These are phyloP conservation scores for Diophrys appendiculata DNA, from an alignment of 73 alveolate genomes.

Conservation along the genomic window DNA sequence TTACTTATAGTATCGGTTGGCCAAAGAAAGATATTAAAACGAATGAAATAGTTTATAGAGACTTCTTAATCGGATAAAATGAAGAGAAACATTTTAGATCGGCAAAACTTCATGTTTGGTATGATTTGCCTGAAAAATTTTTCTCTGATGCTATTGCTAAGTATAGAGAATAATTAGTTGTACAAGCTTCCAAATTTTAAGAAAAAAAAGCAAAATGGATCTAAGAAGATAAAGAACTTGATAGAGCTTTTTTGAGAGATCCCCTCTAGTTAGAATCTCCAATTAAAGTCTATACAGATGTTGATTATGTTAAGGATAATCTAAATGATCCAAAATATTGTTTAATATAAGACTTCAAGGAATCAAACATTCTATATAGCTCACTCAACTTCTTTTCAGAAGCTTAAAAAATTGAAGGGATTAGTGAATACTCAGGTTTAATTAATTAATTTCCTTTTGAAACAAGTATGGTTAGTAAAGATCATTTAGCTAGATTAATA, in stretches of 20 bases:
- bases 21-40: constrained; percentile 70
- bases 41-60: constrained; percentile 79
- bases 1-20: constrained; percentile 59
- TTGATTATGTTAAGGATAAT: constrained; percentile 72
- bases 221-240: constrained; percentile 27
- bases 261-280: constrained; percentile 51
- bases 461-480: constrained; percentile 80
- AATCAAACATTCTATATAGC: constrained; percentile 77
- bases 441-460: constrained; percentile 91
- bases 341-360: constrained; percentile 66
- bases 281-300: constrained; percentile 79
- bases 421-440: neutral
- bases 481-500: constrained; percentile 78
- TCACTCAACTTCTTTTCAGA: neutral
- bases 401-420: neutral
- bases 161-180: constrained; percentile 45
- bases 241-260: constrained; percentile 21
- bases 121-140: constrained; percentile 83
- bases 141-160: constrained; percentile 58
- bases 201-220: constrained; percentile 31
- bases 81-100: constrained; percentile 88
- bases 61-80: constrained; percentile 79
- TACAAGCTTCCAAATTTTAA: constrained; percentile 28
- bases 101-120: constrained; percentile 90
- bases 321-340: constrained; percentile 69